Conservation (phyloP, 257 asterid species). For the Capsicum chinense region DNA sequence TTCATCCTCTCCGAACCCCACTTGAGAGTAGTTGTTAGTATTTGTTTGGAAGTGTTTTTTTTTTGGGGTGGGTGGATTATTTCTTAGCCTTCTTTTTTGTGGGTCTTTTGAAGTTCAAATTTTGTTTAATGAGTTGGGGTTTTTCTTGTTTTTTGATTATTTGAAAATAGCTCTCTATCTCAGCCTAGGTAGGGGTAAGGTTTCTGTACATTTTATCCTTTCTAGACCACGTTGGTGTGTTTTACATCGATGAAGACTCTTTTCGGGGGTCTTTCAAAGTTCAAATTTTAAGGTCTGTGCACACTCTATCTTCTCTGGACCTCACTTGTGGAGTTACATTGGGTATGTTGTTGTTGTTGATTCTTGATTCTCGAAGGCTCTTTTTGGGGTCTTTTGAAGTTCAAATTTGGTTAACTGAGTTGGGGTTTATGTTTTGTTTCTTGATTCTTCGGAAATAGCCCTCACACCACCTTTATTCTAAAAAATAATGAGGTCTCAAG, state of each 20-base stretch:
- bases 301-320: no score
- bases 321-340: no score
- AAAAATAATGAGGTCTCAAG: neutral
- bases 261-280: neutral
- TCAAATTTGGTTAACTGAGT: neutral
- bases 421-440: constrained; percentile 7
- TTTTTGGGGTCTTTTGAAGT: neutral
- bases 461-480: neutral
- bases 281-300: neutral
- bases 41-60: neutral
- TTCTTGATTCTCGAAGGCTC: neutral
- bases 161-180: no score
- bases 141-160: neutral
- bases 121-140: neutral
- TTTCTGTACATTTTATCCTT: no score
- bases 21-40: neutral
- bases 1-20: no score
- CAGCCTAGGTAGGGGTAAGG: no score
- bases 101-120: neutral
- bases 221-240: no score
- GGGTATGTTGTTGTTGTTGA: no score
- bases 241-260: neutral
- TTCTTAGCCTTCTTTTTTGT: neutral
- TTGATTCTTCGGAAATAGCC: neutral
- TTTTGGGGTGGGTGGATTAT: neutral